These are phyloP conservation scores for Gossypium laxum DNA, from an alignment of 441 rosid genomes.

Conservation along the genomic window DNA sequence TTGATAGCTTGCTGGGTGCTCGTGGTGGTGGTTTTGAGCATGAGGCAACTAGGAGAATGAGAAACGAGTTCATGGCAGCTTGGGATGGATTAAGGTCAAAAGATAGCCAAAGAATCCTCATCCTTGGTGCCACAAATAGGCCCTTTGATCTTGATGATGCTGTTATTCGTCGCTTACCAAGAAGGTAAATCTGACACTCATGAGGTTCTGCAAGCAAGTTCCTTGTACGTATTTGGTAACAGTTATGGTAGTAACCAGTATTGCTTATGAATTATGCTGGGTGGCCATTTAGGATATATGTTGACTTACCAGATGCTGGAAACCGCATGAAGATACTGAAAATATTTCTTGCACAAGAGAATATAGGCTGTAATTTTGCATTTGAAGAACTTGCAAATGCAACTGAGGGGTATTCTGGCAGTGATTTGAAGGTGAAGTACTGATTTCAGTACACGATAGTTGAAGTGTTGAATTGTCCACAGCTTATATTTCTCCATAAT, in stretches of 20 bases:
- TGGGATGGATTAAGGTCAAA: constrained; percentile 95
- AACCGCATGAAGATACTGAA: constrained; percentile 73
- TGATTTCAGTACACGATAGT: not conserved
- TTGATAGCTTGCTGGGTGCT: constrained; percentile 91
- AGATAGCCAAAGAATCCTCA: constrained; percentile 84
- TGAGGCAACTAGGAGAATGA: constrained; percentile 95
- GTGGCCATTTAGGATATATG: constrained; percentile 52
- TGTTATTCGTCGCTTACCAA: constrained; percentile 85
- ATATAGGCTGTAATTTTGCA: constrained; percentile 44
- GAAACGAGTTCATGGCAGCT: constrained; percentile 96
- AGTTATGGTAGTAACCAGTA: not conserved
- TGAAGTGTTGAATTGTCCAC: not conserved
- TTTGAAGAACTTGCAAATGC: constrained; percentile 58
- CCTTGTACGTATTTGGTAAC: not conserved
- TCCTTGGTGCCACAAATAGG: constrained; percentile 91
- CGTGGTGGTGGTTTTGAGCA: constrained; percentile 93
- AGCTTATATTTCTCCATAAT: constrained; percentile 9
- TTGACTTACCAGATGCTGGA: constrained; percentile 82
- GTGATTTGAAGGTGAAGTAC: constrained; percentile 79
- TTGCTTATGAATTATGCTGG: constrained; percentile 18
- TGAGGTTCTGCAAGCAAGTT: not conserved
- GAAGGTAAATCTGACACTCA: constrained; percentile 46
- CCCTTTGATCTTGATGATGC: constrained; percentile 99
- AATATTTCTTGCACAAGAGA: constrained; percentile 63
- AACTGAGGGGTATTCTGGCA: constrained; percentile 90